These are phyloP conservation scores for Candida golubevii DNA, from an alignment of 805 yeast genomes.

Conservation along the genomic window DNA sequence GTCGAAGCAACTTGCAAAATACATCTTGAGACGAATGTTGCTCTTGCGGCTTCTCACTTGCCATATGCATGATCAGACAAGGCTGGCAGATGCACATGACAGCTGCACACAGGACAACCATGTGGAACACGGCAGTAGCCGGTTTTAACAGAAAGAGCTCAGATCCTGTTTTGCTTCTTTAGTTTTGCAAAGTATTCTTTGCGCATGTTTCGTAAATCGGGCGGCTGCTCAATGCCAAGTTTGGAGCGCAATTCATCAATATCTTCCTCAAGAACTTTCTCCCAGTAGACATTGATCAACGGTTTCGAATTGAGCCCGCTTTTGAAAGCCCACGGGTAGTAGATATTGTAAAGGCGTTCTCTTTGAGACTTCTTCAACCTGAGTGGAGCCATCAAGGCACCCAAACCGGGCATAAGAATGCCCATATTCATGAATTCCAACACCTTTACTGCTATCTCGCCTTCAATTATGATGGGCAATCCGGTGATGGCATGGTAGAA, in stretches of 20 bases:
- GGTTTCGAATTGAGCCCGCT: constrained; percentile 73
- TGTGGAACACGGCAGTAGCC: constrained; percentile 1
- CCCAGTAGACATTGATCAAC: constrained; percentile 90
- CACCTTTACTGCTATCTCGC: constrained; percentile 92
- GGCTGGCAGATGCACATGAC: background rate
- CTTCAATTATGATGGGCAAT: constrained; percentile 86
- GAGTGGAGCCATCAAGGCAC: constrained; percentile 85
- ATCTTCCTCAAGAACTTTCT: constrained; percentile 67
- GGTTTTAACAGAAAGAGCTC: background rate
- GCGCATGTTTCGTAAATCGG: constrained; percentile 66
- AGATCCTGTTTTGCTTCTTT: constrained; percentile 15
- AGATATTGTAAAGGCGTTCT: constrained; percentile 58
- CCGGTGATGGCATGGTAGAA: constrained; percentile 92
- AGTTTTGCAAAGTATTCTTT: constrained; percentile 29
- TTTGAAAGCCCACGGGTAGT: constrained; percentile 82
- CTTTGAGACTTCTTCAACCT: constrained; percentile 63
- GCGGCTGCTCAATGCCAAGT: constrained; percentile 70
- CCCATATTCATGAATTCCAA: constrained; percentile 90
- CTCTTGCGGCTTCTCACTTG: background rate
- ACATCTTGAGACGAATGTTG: background rate
- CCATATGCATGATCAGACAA: constrained; percentile 2
- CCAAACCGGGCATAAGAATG: constrained; percentile 92
- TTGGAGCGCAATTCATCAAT: constrained; percentile 66
- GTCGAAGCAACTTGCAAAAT: background rate
- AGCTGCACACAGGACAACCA: constrained; percentile 4